phyloP scores from a whole-genome alignment of 1,139 yeast genomes.

The Diutina sp. region DNA sequence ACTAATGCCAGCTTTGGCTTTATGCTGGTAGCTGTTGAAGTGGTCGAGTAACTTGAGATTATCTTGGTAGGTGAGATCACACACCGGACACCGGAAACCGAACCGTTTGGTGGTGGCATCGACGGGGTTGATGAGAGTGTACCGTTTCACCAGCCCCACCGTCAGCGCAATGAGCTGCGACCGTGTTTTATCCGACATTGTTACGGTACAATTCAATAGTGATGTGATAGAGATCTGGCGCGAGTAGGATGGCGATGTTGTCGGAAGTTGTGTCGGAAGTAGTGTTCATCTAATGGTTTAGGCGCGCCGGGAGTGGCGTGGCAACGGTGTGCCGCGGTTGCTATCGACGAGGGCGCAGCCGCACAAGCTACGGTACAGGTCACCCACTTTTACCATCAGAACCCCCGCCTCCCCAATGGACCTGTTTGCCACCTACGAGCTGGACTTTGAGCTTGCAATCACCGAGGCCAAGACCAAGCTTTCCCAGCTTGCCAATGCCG shows the following conservation, averaged over 20 bases:
- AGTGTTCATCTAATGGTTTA: not conserved
- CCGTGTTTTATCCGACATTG: not conserved
- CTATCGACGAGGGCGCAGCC: not conserved
- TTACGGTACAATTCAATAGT: not conserved
- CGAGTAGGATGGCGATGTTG: not conserved
- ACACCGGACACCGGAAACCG: conserved; percentile 75
- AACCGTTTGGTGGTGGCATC: conserved; percentile 40
- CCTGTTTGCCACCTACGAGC: conserved; percentile 54
- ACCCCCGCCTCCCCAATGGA: not conserved
- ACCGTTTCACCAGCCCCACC: conserved; percentile 21
- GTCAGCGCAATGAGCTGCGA: conserved; percentile 15
- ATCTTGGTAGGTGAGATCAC: conserved; percentile 72
- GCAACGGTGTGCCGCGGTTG: not conserved
- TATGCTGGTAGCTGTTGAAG: conserved; percentile 59
- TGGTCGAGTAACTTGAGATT: conserved; percentile 75
- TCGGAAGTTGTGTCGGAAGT: not conserved
- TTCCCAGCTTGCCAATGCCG: conserved; percentile 38
- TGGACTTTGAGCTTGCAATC: conserved; percentile 61
- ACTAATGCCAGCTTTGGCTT: conserved; percentile 13
- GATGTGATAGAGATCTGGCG: not conserved
- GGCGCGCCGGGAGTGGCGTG: not conserved
- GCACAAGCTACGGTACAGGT: not conserved
- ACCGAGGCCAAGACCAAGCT: conserved; percentile 61
- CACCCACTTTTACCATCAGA: not conserved
- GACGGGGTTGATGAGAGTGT: conserved; percentile 20